Evolutionary conservation across 2,329 filamentous ascomycete genomes (phyloP), one percentile per base, ranked within the genome.

Genomic region (Neofusicoccum kwambonambiense): DNA sequence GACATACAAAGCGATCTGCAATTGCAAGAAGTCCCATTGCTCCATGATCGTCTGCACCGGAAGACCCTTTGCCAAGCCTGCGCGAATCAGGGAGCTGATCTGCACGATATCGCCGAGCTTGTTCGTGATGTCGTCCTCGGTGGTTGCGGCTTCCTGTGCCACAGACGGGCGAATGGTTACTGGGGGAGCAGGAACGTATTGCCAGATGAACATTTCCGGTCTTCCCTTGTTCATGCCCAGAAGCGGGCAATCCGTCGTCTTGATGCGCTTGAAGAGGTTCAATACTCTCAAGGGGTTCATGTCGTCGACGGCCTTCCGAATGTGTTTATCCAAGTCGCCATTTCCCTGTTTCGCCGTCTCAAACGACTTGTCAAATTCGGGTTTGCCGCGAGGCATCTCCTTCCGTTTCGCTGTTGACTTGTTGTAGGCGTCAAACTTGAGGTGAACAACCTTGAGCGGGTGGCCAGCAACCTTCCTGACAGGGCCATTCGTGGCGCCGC

Each of bases 161-260:
- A 99, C 95, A 0, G 93, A 97, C 0, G 95, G 95, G 66, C 95
- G 86, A 71, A 99, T 96, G 70, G 92, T 96, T 5, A 98, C 91
- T 0, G 95, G 95, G 1, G 95, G 94, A 0, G 94, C 94, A 0
- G 95, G 95, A 41, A 99, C 85, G 73, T 93, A 96, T 74, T 97
- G 93, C 95, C 95, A 99, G 50, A 99, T 87, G 76, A 98, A 96
- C 88, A 96, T 96, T 75, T 99, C 95, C 0, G 95, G 95, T 17
- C 93, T 86, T 11, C 92, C 92, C 71, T 97, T 93, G 72, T 97
- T 89, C 71, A 99, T 86, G 4, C 94, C 94, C 1, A 99, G 83
- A 22, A 99, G 83, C 76, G 98, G 93, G 75, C 94, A 97, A 76
- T 99, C 95, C 7, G 87, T 86, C 2, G 90, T 86, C 12, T 88